Evolutionary conservation across 2,329 filamentous ascomycete genomes (phyloP), one percentile per base, ranked within the genome.

Genomic region (Aschersonia sp.): DNA sequence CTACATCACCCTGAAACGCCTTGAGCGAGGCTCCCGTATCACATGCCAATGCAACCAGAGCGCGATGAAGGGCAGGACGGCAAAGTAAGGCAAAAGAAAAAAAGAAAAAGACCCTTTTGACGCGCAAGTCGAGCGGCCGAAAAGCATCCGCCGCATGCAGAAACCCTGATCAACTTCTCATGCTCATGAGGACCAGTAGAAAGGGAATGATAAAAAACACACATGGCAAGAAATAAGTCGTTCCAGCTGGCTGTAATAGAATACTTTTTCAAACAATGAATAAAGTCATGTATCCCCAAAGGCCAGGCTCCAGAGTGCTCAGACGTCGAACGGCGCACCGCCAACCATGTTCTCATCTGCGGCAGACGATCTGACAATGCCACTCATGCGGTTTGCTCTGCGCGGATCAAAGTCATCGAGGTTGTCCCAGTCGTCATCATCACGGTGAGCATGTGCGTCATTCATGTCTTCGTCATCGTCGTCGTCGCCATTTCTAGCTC

Each of bases 391-490:
- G 56, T 79, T 79, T 41, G 64, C 60, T 56, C 67, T 73, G 53
- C 68, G 67, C 44, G 65, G 65, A 53, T 76, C 73, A 49, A 72
- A 59, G 51, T 79, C 77, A 50, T 75, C 68, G 48, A 77, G 55
- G 53, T 78, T 77, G 52, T 81, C 75, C 75, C 76, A 78, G 51
- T 76, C 74, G 46, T 74, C 69, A 50, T 77, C 72, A 48, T 66
- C 60, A 56, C 63, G 57, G 54, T 60, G 54, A 49, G 55, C 58
- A 47, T 66, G 64, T 39, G 67, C 70, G 52, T 81, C 76, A 49
- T 76, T 70, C 77, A 81, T 80, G 30, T 79, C 73, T 52, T 81
- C 76, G 49, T 76, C 71, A 77, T 81, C 80, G 30, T 79, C 73
- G 52, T 82, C 77, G 44, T 77, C 71, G 46, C 73, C 68, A 47